Percentiles rank a stretch among this genome's conserved stretches.
These are phyloP conservation scores for Rhodomyrtus psidioides DNA, from an alignment of 441 rosid species.

Conservation along the genomic window DNA sequence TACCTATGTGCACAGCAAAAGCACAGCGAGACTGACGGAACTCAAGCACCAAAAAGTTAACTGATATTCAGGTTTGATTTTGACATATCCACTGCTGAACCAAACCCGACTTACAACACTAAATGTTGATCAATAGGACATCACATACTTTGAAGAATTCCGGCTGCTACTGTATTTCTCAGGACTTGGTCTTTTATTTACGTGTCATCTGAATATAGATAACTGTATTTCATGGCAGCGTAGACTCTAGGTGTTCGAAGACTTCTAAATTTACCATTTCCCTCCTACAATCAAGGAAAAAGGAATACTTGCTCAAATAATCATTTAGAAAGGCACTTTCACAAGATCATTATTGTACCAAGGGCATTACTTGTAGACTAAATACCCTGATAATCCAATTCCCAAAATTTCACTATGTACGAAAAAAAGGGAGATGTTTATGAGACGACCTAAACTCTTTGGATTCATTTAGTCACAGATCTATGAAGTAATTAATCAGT, in stretches of 20 bases:
- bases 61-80: neutral
- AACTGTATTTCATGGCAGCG: neutral
- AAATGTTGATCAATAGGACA: neutral
- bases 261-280: neutral
- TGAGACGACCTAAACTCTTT: neutral
- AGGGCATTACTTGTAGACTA: neutral
- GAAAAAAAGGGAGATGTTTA: neutral
- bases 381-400: neutral
- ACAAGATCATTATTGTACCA: neutral
- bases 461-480: neutral
- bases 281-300: neutral
- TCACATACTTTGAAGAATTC: neutral
- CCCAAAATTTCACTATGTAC: neutral
- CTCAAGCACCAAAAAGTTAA: neutral
- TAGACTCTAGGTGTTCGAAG: neutral
- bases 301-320: neutral
- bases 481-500: neutral
- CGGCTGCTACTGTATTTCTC: neutral
- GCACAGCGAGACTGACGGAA: neutral
- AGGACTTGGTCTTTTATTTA: neutral
- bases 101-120: neutral
- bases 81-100: neutral
- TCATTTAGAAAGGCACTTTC: neutral
- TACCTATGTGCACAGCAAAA: neutral
- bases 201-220: neutral